Percentiles rank a stretch among this genome's conserved stretches.
These are phyloP conservation scores for Clarireedia homoeocarpa DNA, from an alignment of 2,329 filamentous ascomycete genomes.

Conservation along the genomic window DNA sequence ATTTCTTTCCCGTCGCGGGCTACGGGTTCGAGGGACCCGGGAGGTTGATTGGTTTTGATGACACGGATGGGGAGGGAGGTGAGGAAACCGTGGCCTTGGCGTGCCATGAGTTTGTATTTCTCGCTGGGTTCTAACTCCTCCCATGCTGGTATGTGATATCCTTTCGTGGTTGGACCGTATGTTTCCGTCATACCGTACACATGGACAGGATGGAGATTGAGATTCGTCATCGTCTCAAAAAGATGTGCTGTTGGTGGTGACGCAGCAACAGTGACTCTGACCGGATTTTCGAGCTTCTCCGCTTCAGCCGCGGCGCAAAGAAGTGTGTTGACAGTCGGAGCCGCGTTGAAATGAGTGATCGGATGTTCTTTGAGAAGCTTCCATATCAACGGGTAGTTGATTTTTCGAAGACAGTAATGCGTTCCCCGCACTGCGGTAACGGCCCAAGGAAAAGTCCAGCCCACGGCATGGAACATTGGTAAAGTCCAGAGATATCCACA, in stretches of 20 bases:
- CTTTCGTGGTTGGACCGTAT: slow-evolving; percentile 92
- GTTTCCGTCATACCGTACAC: slow-evolving; percentile 88
- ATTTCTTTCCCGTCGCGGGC: slow-evolving; percentile 64
- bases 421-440: slow-evolving; percentile 91
- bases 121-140: slow-evolving; percentile 64
- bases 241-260: slow-evolving; percentile 83
- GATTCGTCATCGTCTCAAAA: slow-evolving; percentile 75
- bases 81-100: slow-evolving; percentile 88
- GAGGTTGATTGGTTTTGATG: slow-evolving; percentile 68
- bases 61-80: slow-evolving; percentile 74
- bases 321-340: slow-evolving; percentile 91
- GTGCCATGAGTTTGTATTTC: slow-evolving; percentile 82
- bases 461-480: slow-evolving; percentile 71
- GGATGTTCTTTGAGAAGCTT: slow-evolving; percentile 73
- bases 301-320: slow-evolving; percentile 77
- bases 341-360: slow-evolving; percentile 93
- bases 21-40: slow-evolving; percentile 60
- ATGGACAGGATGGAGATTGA: slow-evolving; percentile 87
- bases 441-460: slow-evolving; percentile 73
- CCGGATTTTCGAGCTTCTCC: slow-evolving; percentile 56
- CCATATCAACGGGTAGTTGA: slow-evolving; percentile 94
- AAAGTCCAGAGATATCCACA: slow-evolving; percentile 88
- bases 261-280: slow-evolving; percentile 86
- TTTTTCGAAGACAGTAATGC: slow-evolving; percentile 88
- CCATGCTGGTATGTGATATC: slow-evolving; percentile 83